Conservation (phyloP, 345 rosid species). For the Salix dunnii region DNA sequence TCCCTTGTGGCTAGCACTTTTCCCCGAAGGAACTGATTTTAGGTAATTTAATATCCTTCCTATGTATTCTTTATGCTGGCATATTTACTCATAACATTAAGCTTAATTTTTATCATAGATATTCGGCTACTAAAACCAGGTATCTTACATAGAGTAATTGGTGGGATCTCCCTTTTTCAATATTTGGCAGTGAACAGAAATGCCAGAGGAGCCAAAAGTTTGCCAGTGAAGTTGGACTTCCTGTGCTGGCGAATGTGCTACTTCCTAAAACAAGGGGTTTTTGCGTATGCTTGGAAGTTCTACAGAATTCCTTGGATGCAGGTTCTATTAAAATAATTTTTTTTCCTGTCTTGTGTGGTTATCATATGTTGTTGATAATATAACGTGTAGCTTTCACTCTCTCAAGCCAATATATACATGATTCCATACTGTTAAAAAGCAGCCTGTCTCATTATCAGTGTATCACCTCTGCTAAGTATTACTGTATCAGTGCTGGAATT, state of each 20-base stretch:
- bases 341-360: neutral
- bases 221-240: slow-evolving; percentile 73
- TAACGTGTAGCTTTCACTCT: neutral
- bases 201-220: slow-evolving; percentile 56
- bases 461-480: neutral
- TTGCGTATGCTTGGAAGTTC: slow-evolving; percentile 58
- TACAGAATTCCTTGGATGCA: slow-evolving; percentile 61
- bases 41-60: slow-evolving; percentile 43
- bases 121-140: neutral
- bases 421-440: neutral
- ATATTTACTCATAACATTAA: neutral
- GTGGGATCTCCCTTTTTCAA: slow-evolving; percentile 1
- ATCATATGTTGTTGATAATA: neutral
- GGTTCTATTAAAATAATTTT: slow-evolving; percentile 34
- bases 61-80: slow-evolving; percentile 8
- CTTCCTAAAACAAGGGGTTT: slow-evolving; percentile 78
- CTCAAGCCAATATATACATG: neutral
- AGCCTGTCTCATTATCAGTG: neutral
- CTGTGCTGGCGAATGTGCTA: slow-evolving; percentile 61
- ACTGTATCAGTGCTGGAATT: neutral
- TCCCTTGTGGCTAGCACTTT: slow-evolving; percentile 82
- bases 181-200: slow-evolving; percentile 57
- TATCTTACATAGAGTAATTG: neutral
- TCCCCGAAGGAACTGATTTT: slow-evolving; percentile 91
- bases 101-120: neutral